Evolutionary conservation across 2,329 filamentous ascomycete genomes (phyloP).

Genomic region (Calonectria montana): DNA sequence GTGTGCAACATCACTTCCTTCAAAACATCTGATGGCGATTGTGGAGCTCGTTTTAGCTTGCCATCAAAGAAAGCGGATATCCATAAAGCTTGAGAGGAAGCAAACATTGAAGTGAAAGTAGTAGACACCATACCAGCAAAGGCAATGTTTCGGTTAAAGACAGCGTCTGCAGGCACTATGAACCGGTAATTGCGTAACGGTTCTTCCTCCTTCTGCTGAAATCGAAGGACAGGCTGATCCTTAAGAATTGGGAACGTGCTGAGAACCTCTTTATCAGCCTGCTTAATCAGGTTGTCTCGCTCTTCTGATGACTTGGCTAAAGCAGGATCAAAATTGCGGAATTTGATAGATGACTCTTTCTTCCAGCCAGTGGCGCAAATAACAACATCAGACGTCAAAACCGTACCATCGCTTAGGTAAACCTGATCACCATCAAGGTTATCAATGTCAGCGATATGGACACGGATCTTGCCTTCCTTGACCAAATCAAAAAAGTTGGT

Average conservation of each 20-base stretch:
- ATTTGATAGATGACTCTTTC: conserved; percentile 54
- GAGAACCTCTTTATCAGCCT: conserved; percentile 31
- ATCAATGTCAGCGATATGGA: conserved; percentile 60
- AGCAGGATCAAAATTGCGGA: conserved; percentile 35
- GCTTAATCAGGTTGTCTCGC: conserved; percentile 3
- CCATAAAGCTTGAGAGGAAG: conserved; percentile 59
- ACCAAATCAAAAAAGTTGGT: conserved; percentile 64
- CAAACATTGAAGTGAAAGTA: conserved; percentile 45
- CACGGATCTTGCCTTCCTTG: conserved; percentile 55
- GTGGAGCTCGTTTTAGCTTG: conserved; percentile 51
- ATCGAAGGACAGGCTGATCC: conserved; percentile 26
- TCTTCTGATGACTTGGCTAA: conserved; percentile 5
- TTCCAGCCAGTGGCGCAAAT: conserved; percentile 66
- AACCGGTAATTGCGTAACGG: conserved; percentile 38
- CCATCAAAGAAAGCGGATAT: conserved; percentile 66
- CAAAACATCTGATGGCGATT: conserved; percentile 51
- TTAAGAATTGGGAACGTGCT: conserved; percentile 30
- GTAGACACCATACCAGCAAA: conserved; percentile 47
- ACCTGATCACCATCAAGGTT: conserved; percentile 52
- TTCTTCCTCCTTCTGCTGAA: conserved; percentile 28
- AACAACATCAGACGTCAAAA: conserved; percentile 56
- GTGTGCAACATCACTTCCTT: conserved; percentile 71
- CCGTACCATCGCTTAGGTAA: conserved; percentile 52
- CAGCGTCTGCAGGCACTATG: conserved; percentile 33
- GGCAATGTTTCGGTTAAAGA: conserved; percentile 43